Base-by-base conservation (phyloP, 805 yeast genomes). In the Candida golubevii region DNA sequence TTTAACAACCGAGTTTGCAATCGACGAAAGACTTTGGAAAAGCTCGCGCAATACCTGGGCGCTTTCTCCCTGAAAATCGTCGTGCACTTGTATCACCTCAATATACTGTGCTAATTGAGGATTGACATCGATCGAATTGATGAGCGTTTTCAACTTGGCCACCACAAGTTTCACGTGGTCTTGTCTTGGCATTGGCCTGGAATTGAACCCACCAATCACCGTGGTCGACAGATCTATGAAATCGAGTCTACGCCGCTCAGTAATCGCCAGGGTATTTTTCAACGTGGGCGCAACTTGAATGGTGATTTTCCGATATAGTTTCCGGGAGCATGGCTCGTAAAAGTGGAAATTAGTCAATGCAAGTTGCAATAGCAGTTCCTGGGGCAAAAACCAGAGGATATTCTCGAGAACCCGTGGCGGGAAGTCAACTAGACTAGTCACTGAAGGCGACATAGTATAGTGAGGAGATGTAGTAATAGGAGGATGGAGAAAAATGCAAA, bases 121-220 rank as follows among this genome's bases (percentile, higher is more conserved):
- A 42, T 74, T 71, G 36, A 67, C 47, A 5, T 39, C 44, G 26
- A 75, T 50, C 1, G 74, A 61, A 15, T 67, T 67, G 10, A 66
- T 38, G 34, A 81, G 56, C 3, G 72, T 60, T 33, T 65, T 65
- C 38, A 80, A 62, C 48, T 75, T 66, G 12, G 69, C 68, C 36
- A 50, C 46, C 27, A 68, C 55, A 47, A 66, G 43, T 26, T 52
- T 54, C 33, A 46, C 30, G 33, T 67, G 69, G 12, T 53, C 53
- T 14, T 46, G 54, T 8, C 33, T 28, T 4, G 51, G 31, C 36
- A 50, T 46, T 18, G 48, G 36, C 11, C 47, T 56, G 10, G 51
- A 48, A 3, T 31, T 27, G 18, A 66, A 53, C 4, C 70, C 71
- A 40, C 59, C 59, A 7, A 66, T 42, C 2, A 56, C 48, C 6